phyloP scores from a whole-genome alignment of 257 asterid genomes.

The Buddleja alternifolia region DNA sequence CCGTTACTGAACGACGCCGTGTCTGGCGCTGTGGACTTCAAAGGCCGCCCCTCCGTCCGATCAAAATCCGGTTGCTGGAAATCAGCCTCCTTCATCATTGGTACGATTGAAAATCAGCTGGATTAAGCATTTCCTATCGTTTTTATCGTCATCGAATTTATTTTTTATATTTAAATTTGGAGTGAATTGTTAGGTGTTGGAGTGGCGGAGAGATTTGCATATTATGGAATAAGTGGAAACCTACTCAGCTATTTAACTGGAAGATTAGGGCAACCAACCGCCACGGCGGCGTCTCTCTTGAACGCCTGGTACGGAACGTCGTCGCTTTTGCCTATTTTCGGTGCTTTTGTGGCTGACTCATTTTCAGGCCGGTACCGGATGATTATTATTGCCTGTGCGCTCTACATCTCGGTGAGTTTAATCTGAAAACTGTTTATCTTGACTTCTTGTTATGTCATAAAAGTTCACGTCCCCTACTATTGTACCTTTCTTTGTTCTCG shows the following conservation, averaged over 20 bases:
- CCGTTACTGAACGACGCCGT: too few species aligned
- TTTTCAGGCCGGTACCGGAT: slow-evolving; percentile 14
- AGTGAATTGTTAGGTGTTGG: slow-evolving; percentile 2
- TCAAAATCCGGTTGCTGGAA: slow-evolving; percentile 46
- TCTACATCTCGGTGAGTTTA: slow-evolving; percentile 4
- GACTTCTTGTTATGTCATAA: too few species aligned
- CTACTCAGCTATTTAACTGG: slow-evolving; percentile 26
- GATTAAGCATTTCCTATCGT: neutral
- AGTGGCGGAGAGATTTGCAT: slow-evolving; percentile 26
- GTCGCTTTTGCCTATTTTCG: slow-evolving; percentile 24
- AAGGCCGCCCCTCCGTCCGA: neutral
- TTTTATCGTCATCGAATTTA: neutral
- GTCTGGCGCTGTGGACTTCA: too few species aligned
- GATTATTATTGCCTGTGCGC: slow-evolving; percentile 16
- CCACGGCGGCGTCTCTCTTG: slow-evolving; percentile 25
- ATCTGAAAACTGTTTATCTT: too few species aligned
- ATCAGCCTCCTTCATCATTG: slow-evolving; percentile 43
- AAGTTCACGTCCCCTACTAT: too few species aligned
- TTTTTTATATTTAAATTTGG: neutral
- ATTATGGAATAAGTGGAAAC: slow-evolving; percentile 27
- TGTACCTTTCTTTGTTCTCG: too few species aligned
- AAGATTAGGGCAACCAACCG: slow-evolving; percentile 26
- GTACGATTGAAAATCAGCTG: slow-evolving; percentile 1
- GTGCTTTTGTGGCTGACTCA: slow-evolving; percentile 23
- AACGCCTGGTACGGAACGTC: slow-evolving; percentile 28